phyloP scores from a whole-genome alignment of 2,329 filamentous ascomycete species.

The Fusarium nelsonii region DNA sequence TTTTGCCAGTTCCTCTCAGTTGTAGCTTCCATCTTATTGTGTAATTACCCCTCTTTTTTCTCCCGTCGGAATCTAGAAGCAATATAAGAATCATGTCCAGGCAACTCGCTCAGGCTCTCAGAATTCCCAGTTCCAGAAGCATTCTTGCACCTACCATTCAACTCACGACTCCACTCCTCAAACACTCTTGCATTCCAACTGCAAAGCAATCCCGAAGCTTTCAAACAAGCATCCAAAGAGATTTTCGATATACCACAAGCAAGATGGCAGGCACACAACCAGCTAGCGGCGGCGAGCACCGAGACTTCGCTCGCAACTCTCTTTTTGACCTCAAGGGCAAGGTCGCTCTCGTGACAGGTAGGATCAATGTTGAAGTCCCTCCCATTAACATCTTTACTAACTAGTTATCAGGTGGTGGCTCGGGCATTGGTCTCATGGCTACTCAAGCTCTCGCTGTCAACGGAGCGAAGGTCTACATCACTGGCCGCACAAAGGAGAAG shows the following conservation, averaged over 20 bases:
- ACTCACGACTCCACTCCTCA: constrained; percentile 1
- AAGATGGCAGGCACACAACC: constrained; percentile 40
- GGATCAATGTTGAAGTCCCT: background rate
- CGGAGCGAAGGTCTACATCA: constrained; percentile 78
- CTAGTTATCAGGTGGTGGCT: constrained; percentile 59
- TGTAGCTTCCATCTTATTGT: constrained; percentile 10
- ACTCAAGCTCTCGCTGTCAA: constrained; percentile 75
- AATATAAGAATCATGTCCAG: constrained; percentile 36
- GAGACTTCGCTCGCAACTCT: constrained; percentile 52
- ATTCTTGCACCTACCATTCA: constrained; percentile 16
- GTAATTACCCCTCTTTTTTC: constrained; percentile 15
- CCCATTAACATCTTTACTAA: background rate
- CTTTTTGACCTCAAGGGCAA: constrained; percentile 59
- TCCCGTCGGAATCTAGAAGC: background rate
- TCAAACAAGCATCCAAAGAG: background rate
- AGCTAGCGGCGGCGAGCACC: constrained; percentile 41
- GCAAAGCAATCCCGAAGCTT: constrained; percentile 15
- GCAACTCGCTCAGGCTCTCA: constrained; percentile 10
- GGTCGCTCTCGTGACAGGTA: constrained; percentile 61
- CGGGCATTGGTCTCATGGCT: constrained; percentile 77
- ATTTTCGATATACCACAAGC: background rate
- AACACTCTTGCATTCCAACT: constrained; percentile 1
- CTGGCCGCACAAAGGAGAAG: constrained; percentile 73
- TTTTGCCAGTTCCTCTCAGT: background rate
- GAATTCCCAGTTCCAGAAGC: constrained; percentile 7